These are phyloP conservation scores for Phylloporus sp. DNA, from an alignment of 1,284 basidiomycete species.

Conservation along the genomic window DNA sequence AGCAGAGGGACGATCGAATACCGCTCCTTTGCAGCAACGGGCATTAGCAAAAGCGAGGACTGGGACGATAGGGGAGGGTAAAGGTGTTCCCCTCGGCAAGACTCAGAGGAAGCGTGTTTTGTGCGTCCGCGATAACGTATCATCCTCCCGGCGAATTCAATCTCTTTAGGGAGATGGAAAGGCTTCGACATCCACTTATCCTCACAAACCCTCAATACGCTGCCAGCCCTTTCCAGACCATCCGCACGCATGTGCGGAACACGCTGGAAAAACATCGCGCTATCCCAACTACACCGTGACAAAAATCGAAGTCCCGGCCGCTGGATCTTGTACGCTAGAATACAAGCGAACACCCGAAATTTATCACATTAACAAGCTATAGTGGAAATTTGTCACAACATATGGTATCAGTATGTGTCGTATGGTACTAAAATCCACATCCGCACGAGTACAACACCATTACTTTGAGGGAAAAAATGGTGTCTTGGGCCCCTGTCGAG, in stretches of 20 bases:
- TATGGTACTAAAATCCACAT: conserved; percentile 29
- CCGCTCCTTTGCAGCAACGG: conserved; percentile 3
- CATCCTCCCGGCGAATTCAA: conserved; percentile 10
- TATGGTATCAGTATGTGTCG: conserved; percentile 23
- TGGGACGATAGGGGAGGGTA: conserved; percentile 74
- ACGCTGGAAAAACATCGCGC: conserved; percentile 60
- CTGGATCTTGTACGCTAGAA: too few species aligned
- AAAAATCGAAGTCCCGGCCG: too few species aligned
- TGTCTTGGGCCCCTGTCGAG: too few species aligned
- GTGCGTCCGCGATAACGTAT: conserved; percentile 50
- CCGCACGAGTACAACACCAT: conserved; percentile 15
- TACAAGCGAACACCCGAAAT: too few species aligned
- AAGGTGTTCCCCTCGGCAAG: conserved; percentile 60
- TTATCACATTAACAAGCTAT: conserved; percentile 26
- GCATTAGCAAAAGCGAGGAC: conserved; percentile 35
- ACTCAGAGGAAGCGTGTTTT: conserved; percentile 70
- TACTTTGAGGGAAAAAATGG: conserved; percentile 10
- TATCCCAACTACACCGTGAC: conserved; percentile 12
- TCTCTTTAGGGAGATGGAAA: conserved; percentile 61
- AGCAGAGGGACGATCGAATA: conserved; percentile 25
- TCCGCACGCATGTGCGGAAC: conserved; percentile 81
- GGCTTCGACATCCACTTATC: conserved; percentile 71
- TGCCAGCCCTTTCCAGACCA: conserved; percentile 76
- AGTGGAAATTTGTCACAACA: conserved; percentile 25
- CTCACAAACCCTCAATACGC: conserved; percentile 68